These are phyloP conservation scores for Coniochaeta prunicola DNA, from an alignment of 2,329 filamentous ascomycete species.

Conservation along the genomic window DNA sequence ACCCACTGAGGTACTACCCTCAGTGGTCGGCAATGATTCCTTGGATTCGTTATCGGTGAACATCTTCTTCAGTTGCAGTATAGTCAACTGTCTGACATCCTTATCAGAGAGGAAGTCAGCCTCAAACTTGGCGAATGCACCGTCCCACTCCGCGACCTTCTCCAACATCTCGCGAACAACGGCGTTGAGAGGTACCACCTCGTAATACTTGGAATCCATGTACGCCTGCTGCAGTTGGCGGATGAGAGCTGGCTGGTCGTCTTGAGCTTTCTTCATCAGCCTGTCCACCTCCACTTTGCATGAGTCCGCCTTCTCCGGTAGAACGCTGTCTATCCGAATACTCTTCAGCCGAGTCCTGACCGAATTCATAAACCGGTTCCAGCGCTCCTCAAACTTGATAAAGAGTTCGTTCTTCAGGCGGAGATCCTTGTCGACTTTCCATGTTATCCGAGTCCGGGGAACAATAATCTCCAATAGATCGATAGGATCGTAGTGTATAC, in stretches of 20 bases:
- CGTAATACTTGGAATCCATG: slow-evolving; percentile 90
- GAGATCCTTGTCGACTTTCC: slow-evolving; percentile 95
- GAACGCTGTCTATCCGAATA: slow-evolving; percentile 85
- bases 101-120: slow-evolving; percentile 92
- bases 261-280: slow-evolving; percentile 70
- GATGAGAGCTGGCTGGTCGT: slow-evolving; percentile 70
- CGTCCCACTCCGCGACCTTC: slow-evolving; percentile 89
- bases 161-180: slow-evolving; percentile 87
- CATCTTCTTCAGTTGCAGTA: slow-evolving; percentile 87
- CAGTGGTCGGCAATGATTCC: slow-evolving; percentile 62
- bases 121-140: slow-evolving; percentile 84
- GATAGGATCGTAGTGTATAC: slow-evolving; percentile 88
- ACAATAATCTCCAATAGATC: slow-evolving; percentile 92
- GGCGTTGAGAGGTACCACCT: slow-evolving; percentile 87
- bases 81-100: slow-evolving; percentile 86
- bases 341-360: slow-evolving; percentile 77
- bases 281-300: slow-evolving; percentile 77
- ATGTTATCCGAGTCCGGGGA: slow-evolving; percentile 81
- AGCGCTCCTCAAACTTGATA: slow-evolving; percentile 68
- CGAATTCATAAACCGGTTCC: slow-evolving; percentile 81
- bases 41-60: slow-evolving; percentile 87
- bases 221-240: slow-evolving; percentile 83
- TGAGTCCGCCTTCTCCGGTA: slow-evolving; percentile 76
- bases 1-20: slow-evolving; percentile 37
- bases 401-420: slow-evolving; percentile 91